These are phyloP conservation scores for Cordia subcordata DNA, from an alignment of 257 asterid genomes.

Conservation along the genomic window DNA sequence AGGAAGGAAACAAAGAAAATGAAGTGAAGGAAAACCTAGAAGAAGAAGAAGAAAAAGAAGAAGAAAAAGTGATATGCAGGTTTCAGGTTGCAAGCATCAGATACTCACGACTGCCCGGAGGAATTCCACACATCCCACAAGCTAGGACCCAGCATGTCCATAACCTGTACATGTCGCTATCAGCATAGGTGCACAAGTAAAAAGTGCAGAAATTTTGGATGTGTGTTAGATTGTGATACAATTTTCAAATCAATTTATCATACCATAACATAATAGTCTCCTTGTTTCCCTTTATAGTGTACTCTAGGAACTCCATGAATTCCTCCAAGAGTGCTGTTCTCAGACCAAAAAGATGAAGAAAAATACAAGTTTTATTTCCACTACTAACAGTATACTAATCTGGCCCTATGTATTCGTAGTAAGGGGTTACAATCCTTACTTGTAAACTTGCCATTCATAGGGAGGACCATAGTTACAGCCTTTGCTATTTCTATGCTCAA, in stretches of 20 bases:
- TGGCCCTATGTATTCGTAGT: background rate
- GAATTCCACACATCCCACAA: conserved; percentile 55
- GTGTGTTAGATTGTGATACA: background rate
- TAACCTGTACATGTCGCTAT: conserved; percentile 31
- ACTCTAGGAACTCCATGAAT: conserved; percentile 46
- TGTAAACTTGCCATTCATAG: conserved; percentile 46
- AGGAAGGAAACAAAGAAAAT: background rate
- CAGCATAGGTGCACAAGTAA: background rate
- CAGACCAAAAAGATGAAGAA: background rate
- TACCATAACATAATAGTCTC: conserved; percentile 47
- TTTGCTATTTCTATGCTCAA: conserved; percentile 48
- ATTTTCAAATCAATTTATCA: background rate
- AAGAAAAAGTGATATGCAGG: background rate
- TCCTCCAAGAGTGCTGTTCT: conserved; percentile 41
- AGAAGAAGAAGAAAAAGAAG: background rate
- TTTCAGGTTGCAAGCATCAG: background rate
- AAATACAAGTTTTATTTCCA: background rate
- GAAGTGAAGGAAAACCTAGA: background rate
- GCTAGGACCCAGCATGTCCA: conserved; percentile 55
- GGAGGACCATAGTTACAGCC: conserved; percentile 53
- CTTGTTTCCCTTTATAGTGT: conserved; percentile 43
- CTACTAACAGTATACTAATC: background rate
- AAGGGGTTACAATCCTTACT: conserved; percentile 22
- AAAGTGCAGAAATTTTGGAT: background rate
- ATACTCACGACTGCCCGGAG: conserved; percentile 44